phyloP scores from a whole-genome alignment of 345 rosid genomes.

The Hibiscus trionum region DNA sequence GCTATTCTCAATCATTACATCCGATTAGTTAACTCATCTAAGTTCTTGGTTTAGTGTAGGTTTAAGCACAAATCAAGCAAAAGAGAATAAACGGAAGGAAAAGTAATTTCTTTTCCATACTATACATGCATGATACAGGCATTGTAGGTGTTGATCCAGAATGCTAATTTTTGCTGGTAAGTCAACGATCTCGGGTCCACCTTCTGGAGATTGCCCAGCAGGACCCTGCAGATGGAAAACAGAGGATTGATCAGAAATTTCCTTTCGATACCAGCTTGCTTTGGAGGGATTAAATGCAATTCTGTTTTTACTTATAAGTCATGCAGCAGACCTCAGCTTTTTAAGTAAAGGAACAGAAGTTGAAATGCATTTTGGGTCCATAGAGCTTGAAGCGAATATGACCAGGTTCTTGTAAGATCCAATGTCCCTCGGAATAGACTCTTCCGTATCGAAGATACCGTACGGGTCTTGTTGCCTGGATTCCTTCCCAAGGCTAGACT shows the following conservation, averaged over 20 bases:
- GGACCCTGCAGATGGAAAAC: conserved; percentile 39
- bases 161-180: conserved; percentile 75
- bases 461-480: conserved; percentile 88
- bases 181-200: conserved; percentile 60
- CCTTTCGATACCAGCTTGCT: neutral
- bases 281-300: too few species aligned
- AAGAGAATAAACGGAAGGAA: neutral
- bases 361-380: conserved; percentile 85
- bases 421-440: conserved; percentile 75
- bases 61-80: conserved; percentile 2
- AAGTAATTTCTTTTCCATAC: neutral
- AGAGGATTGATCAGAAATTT: neutral
- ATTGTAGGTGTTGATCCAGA: conserved; percentile 99
- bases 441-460: conserved; percentile 64
- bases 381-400: conserved; percentile 59
- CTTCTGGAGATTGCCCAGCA: conserved; percentile 64
- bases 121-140: conserved; percentile 96
- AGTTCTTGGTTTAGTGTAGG: neutral
- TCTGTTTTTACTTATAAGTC: neutral
- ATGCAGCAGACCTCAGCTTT: conserved; percentile 54
- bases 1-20: neutral
- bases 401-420: conserved; percentile 91
- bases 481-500: conserved; percentile 45
- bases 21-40: too few species aligned
- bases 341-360: conserved; percentile 61